Conservation (phyloP, 2,329 filamentous ascomycete genomes). For the Pseudogymnoascus sp. region DNA sequence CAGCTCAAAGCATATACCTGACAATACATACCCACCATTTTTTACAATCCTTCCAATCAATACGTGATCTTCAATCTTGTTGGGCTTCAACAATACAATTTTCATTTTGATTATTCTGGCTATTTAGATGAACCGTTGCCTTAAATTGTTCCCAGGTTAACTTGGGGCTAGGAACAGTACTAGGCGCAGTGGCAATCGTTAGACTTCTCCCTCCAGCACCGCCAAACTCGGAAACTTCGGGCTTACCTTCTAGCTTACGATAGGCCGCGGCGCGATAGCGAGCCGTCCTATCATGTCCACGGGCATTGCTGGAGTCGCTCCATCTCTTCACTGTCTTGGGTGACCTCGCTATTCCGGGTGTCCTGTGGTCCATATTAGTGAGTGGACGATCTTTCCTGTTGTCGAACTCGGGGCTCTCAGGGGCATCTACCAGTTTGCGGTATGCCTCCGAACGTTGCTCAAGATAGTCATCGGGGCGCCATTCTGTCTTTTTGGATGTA, state of each 20-base stretch:
- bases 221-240: background rate
- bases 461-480: background rate
- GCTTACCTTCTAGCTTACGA: background rate
- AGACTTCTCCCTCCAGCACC: background rate
- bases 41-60: background rate
- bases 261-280: background rate
- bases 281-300: background rate
- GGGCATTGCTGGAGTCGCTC: background rate
- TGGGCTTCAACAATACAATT: background rate
- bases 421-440: conserved; percentile 7
- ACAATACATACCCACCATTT: background rate
- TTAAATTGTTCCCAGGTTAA: background rate
- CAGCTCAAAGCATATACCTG: background rate
- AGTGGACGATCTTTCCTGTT: background rate
- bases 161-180: background rate
- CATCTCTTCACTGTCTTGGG: background rate
- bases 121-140: background rate
- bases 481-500: background rate
- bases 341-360: background rate
- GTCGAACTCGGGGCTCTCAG: background rate
- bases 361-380: background rate
- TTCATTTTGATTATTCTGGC: background rate
- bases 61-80: background rate
- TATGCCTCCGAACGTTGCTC: conserved; percentile 10
- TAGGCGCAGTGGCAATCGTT: background rate